A percentile compares a stretch with the other conserved stretches of the same genome.
These are phyloP conservation scores for Clohesyomyces aquaticus DNA, from an alignment of 495 filamentous ascomycete genomes.

Conservation along the genomic window DNA sequence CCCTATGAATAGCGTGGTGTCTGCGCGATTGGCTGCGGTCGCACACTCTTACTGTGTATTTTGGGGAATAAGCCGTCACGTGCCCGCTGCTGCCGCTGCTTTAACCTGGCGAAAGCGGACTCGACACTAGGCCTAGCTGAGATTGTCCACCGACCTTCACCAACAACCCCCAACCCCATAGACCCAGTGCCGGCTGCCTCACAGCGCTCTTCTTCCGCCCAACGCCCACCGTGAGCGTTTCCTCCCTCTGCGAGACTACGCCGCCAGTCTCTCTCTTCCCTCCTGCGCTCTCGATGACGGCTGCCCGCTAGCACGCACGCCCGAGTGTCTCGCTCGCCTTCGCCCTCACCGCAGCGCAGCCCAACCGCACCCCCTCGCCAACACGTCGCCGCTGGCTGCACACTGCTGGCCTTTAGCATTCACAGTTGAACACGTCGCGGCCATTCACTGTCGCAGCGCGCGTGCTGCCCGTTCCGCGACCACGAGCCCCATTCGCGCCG, in stretches of 20 bases:
- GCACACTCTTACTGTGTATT: neutral
- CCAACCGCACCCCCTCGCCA: neutral
- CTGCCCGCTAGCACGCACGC: constrained; percentile 12
- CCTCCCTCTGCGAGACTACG: neutral
- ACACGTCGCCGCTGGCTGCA: constrained; percentile 1
- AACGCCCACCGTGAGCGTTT: neutral
- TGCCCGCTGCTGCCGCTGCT: neutral
- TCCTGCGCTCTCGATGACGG: constrained; percentile 24
- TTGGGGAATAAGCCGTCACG: neutral
- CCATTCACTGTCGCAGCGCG: neutral
- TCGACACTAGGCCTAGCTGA: neutral
- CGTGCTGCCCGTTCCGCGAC: constrained; percentile 10
- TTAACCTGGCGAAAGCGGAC: neutral
- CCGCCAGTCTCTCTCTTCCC: neutral
- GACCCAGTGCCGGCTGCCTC: neutral
- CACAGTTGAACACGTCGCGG: neutral
- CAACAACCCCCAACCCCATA: constrained; percentile 4
- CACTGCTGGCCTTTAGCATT: neutral
- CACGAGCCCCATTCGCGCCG: constrained; percentile 14
- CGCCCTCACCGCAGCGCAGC: constrained; percentile 16
- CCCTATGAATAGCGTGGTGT: neutral
- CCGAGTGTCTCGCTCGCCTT: constrained; percentile 18
- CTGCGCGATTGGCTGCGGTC: constrained; percentile 13
- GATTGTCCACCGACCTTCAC: constrained; percentile 2
- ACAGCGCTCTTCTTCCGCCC: constrained; percentile 5